Evolutionary conservation across 202 grass and related monocot species (phyloP), one percentile per base, ranked within the genome.

Genomic region (Bolboschoenoplectus hybrid): DNA sequence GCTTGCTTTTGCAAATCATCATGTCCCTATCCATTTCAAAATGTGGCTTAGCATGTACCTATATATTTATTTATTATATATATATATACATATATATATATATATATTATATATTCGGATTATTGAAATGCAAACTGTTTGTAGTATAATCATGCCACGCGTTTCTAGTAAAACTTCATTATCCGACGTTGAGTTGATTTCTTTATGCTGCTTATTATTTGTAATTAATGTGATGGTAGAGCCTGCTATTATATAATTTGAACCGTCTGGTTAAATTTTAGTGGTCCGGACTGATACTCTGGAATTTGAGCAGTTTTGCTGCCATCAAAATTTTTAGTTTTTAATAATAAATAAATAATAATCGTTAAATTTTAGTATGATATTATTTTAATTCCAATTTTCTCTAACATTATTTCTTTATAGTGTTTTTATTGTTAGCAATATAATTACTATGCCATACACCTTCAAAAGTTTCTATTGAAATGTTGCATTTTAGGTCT

Each of bases 11-110:
- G 26, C 51, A 40, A 57, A 78, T 78, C 74, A 78, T 78, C 51
- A 78, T 78, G 74, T 57, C 74, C 74, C 74, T 78, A 78, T 57
- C 2, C 3, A 78, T 78, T 78, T 57, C 52, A 57, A 78, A 78
- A 78, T 78, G 20, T 57, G 51, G 51, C 10, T 38, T 58, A 58
- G 55, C 34, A 57, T 16, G 50, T 13, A 56, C 74, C 74, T 78
- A 57, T 9, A 3, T 14, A 5, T 44, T 26, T 26, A 26, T 26
- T 26, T 26, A 26, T 26, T 26, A 26, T 0, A 26, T 67, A 67
- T 6, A 38, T 6, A 3, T 66, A 63, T n/a, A n/a, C n/a, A 67
- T 6, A 38, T 6, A 3, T 66, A 63, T 26, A 26, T 0, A 26
- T 67, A 67, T 6, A 38, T 6, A 3, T 66, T n/a, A 63, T 63